Percentiles rank a stretch among this genome's conserved stretches.
Evolutionary conservation across 73 alveolate genomes (phyloP).

Genomic region (Paramecium sonneborni): DNA sequence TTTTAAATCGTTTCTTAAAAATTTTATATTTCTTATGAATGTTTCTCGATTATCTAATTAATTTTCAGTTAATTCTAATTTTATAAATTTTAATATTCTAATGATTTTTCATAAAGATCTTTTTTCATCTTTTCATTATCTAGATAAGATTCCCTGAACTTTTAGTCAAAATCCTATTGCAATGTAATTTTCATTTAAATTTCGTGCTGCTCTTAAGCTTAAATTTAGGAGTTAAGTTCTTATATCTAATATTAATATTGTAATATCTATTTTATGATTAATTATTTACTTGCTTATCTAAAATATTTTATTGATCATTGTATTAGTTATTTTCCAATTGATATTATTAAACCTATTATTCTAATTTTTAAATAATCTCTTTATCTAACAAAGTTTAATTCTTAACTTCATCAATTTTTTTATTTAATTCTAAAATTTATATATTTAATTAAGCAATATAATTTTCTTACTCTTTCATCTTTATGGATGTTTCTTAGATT

Average conservation of each 20-base stretch:
- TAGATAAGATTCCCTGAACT: neutral
- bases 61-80: neutral
- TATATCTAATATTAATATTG: neutral
- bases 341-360: neutral
- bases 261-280: neutral
- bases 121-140: neutral
- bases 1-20: neutral
- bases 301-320: neutral
- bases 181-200: neutral
- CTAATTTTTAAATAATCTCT: neutral
- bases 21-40: neutral
- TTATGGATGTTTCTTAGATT: neutral
- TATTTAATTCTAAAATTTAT: neutral
- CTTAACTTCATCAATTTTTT: neutral
- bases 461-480: neutral
- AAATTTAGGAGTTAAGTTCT: too few relatives aligned
- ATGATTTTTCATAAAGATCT: neutral
- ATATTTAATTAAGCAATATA: neutral
- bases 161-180: neutral
- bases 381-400: neutral
- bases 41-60: neutral
- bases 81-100: neutral
- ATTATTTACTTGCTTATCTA: neutral
- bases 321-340: neutral
- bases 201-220: neutral